Base-by-base conservation (phyloP, 176 grass and related monocot species). In the Ananas comosus region DNA sequence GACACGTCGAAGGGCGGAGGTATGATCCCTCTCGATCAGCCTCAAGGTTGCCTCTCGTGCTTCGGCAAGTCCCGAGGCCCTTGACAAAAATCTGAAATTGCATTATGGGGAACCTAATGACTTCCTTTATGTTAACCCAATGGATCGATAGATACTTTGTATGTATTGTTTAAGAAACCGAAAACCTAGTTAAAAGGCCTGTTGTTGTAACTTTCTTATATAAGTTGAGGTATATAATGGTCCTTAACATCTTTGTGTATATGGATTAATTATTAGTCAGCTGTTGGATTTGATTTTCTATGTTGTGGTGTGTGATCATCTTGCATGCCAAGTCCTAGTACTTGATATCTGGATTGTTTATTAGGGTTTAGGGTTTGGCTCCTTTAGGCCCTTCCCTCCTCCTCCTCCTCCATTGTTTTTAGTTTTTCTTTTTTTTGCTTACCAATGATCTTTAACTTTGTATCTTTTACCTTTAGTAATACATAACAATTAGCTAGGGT, bases 1-100 rank as follows among this genome's bases (percentile, higher is more conserved):
- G 95, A 99, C 85, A 99, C 95, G 47, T 90, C 84, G 42, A 99
- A 99, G 77, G 95, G 95, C 13, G 95, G 95, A 22, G 95, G 89
- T 66, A 99, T 99, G 95, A 80, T 99, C 73, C 82, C 85, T 7
- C 67, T 64, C 12, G 90, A 94, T 59, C 95, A 99, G 29, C 51
- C 75, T 11, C 80, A 99, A 66, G 95, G 94, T 49, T 99, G 87
- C 66, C 76, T 90, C 51, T 79, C 89, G 9, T 99, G 90, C 74
- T 88, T 99, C 67, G 72, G 82, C 10, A 86, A 58, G 61, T 9
- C 71, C 63, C 85, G 95, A 71, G 95, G 95, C 25, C 95, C 95
- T 64, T 99, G 70, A 91, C 21, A 13, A 22, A 61, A 1, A 16
- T 61, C 33, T 1, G 16, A 16, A 2, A 21, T 14, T n/a, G 13